These are phyloP conservation scores for Xanthoparmelia taractica DNA, from an alignment of 495 filamentous ascomycete genomes.

Conservation along the genomic window DNA sequence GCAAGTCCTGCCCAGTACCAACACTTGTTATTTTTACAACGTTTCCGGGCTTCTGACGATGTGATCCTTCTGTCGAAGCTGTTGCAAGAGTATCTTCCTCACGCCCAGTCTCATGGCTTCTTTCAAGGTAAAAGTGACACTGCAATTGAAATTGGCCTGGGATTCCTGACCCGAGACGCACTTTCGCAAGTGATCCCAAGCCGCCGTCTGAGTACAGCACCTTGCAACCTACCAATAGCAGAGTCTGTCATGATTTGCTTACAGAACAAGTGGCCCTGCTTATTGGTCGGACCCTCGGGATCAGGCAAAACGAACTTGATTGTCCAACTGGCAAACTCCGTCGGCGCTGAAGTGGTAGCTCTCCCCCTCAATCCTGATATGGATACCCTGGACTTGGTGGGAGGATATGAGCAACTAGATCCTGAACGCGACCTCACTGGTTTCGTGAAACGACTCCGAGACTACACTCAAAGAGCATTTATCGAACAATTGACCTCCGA, in stretches of 20 bases:
- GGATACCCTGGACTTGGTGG: conserved; percentile 93
- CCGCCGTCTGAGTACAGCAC: conserved; percentile 39
- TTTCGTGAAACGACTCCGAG: conserved; percentile 46
- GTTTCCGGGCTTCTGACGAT: conserved; percentile 70
- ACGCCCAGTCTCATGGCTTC: conserved; percentile 30
- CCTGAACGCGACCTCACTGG: conserved; percentile 56
- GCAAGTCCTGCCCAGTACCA: conserved; percentile 60
- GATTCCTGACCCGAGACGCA: conserved; percentile 53
- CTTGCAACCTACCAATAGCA: conserved; percentile 52
- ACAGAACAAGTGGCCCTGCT: conserved; percentile 77
- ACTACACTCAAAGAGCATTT: conserved; percentile 4
- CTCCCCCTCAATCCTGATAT: conserved; percentile 86
- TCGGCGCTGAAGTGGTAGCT: conserved; percentile 64
- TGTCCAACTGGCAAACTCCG: conserved; percentile 65
- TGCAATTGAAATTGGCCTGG: conserved; percentile 72
- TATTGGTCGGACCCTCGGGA: conserved; percentile 78
- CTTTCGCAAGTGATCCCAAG: conserved; percentile 36
- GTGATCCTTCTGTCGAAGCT: conserved; percentile 52
- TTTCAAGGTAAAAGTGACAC: conserved; percentile 62
- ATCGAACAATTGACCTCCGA: conserved; percentile 8
- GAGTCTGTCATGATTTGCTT: conserved; percentile 85
- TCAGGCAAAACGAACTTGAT: conserved; percentile 79
- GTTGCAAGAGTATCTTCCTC: conserved; percentile 49
- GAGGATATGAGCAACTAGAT: conserved; percentile 93
- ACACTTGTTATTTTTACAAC: conserved; percentile 75